phyloP scores from a whole-genome alignment of 148 eudicot species.

The Diospyros lotus region DNA sequence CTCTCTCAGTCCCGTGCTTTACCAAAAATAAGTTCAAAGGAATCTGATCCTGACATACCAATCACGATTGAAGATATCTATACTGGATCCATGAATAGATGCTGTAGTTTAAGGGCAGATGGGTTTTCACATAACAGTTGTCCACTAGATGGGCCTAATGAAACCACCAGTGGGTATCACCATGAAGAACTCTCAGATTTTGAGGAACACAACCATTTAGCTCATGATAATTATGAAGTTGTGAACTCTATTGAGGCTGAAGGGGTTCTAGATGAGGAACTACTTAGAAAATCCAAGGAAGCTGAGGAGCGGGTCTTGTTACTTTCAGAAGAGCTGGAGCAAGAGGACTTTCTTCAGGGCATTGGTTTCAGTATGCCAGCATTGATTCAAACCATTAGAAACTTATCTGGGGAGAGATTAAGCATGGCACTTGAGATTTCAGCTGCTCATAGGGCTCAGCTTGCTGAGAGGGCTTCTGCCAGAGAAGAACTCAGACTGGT shows the following conservation, averaged over 20 bases:
- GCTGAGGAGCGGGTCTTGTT: constrained; percentile 51
- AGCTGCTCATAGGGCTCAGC: constrained; percentile 35
- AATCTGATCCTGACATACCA: constrained; percentile 53
- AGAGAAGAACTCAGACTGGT: constrained; percentile 35
- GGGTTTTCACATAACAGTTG: constrained; percentile 17
- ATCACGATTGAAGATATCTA: constrained; percentile 82
- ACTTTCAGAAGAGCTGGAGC: constrained; percentile 62
- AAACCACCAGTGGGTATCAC: constrained; percentile 21
- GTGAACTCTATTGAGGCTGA: constrained; percentile 11
- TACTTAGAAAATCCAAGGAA: constrained; percentile 57
- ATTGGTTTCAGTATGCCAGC: constrained; percentile 41
- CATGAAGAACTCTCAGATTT: constrained; percentile 22
- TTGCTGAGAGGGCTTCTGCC: constrained; percentile 48
- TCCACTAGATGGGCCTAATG: constrained; percentile 12
- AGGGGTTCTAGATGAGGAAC: constrained; percentile 44
- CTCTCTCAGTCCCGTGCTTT: constrained; percentile 54
- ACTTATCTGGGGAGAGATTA: constrained; percentile 53
- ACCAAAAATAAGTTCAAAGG: constrained; percentile 35
- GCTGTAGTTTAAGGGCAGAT: constrained; percentile 24
- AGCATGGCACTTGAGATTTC: constrained; percentile 61
- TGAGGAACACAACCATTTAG: constrained; percentile 16
- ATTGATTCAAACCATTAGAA: constrained; percentile 54
- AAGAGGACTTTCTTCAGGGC: constrained; percentile 42
- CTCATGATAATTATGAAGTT: constrained; percentile 15
- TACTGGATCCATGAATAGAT: constrained; percentile 30